phyloP scores from a whole-genome alignment of 2,329 filamentous ascomycete genomes.

The Trichoderma guizhouense region DNA sequence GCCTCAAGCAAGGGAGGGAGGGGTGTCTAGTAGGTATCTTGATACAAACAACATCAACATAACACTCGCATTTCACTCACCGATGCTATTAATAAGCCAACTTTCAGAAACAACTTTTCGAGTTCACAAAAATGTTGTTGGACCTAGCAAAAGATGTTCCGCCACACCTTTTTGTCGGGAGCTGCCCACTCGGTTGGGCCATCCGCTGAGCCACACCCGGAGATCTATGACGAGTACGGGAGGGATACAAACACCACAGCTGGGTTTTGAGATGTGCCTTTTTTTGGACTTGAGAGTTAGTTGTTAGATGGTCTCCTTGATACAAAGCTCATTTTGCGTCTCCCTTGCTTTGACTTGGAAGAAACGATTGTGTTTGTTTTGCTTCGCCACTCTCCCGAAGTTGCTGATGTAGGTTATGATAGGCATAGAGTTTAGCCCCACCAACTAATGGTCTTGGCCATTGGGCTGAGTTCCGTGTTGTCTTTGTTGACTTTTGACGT shows the following conservation, averaged over 20 bases:
- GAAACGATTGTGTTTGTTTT: not conserved
- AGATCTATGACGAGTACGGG: not conserved
- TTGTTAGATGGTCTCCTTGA: not conserved
- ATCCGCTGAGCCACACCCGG: not conserved
- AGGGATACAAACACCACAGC: not conserved
- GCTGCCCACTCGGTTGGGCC: not conserved
- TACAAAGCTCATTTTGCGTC: not conserved
- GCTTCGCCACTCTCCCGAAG: not conserved
- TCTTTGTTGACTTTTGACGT: not conserved
- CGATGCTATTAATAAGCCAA: not conserved
- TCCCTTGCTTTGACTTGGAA: not conserved
- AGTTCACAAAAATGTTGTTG: not conserved
- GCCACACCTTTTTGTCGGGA: not conserved
- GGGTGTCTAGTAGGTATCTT: not conserved
- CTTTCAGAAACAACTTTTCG: not conserved
- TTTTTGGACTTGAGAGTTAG: not conserved
- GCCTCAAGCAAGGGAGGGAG: not conserved
- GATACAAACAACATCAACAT: not conserved
- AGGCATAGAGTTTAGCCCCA: not conserved
- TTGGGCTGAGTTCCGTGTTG: not conserved
- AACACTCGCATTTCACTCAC: not conserved
- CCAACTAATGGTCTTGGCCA: conserved; percentile 2
- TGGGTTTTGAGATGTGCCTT: not conserved
- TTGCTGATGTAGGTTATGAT: not conserved
- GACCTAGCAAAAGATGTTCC: not conserved